A percentile compares a stretch with the other conserved stretches of the same genome.
These are phyloP conservation scores for Lolium rigidum DNA, from an alignment of 176 grass and related monocot species.

Conservation along the genomic window DNA sequence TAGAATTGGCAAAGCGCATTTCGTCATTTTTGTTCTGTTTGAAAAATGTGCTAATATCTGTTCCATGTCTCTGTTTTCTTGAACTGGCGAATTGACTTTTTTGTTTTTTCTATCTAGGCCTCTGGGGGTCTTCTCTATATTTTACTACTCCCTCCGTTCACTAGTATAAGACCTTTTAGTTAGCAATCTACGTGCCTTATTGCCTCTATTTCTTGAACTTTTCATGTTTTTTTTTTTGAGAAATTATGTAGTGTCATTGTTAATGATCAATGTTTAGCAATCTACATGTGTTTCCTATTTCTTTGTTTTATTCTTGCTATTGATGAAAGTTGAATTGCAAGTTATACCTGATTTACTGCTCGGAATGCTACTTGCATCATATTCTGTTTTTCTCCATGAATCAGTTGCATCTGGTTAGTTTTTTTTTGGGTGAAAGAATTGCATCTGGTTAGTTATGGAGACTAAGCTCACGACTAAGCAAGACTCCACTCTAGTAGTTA, in stretches of 20 bases:
- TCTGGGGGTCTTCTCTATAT: not conserved
- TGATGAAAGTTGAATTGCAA: constrained; percentile 1
- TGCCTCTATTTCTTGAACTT: not conserved
- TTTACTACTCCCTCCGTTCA: too few species aligned
- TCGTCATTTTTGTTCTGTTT: not conserved
- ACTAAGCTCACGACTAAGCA: not conserved
- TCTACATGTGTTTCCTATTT: not conserved
- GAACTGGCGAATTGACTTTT: not conserved
- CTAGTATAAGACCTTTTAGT: not conserved
- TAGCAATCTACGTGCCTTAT: constrained; percentile 47
- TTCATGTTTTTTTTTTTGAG: too few species aligned
- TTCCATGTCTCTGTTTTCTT: not conserved
- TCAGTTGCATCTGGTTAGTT: not conserved
- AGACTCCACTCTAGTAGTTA: not conserved
- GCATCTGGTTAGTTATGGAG: not conserved
- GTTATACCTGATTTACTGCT: not conserved
- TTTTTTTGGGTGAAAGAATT: not conserved
- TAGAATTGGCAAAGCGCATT: too few species aligned
- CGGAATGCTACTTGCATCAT: not conserved
- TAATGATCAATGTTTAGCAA: not conserved
- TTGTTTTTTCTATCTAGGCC: not conserved
- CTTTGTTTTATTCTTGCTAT: not conserved
- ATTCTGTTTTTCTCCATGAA: too few species aligned
- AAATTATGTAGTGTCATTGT: not conserved
- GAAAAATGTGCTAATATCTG: not conserved